phyloP scores from a whole-genome alignment of 305 asterid species.

The Stenogyne calaminthoides region DNA sequence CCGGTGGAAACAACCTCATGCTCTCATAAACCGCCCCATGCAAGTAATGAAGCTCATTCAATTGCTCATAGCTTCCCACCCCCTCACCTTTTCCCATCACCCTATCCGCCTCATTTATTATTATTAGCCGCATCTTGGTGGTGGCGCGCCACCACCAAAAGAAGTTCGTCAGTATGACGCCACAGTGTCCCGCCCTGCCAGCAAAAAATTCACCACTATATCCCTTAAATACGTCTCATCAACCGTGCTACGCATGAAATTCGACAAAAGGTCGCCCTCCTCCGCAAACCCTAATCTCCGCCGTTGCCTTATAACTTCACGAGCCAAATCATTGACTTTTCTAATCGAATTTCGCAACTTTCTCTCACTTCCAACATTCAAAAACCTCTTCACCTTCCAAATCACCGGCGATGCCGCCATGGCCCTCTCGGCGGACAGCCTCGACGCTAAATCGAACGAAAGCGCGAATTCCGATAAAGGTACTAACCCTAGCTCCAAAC shows the following conservation, averaged over 20 bases:
- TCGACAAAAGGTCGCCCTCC: constrained; percentile 55
- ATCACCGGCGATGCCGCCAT: constrained; percentile 47
- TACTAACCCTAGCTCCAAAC: constrained; percentile 48
- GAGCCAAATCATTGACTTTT: constrained; percentile 43
- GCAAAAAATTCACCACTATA: constrained; percentile 54
- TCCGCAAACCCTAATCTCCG: constrained; percentile 42
- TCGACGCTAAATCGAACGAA: constrained; percentile 61
- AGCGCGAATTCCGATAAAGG: constrained; percentile 54
- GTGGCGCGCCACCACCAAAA: constrained; percentile 50
- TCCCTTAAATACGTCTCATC: constrained; percentile 62
- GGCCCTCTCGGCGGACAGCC: constrained; percentile 61
- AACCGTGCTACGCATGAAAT: constrained; percentile 45
- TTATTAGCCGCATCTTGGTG: constrained; percentile 44
- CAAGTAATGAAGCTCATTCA: constrained; percentile 49
- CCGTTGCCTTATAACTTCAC: constrained; percentile 51
- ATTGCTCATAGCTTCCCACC: constrained; percentile 34
- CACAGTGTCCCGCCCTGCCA: constrained; percentile 70
- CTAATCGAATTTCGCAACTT: constrained; percentile 44
- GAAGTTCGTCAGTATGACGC: constrained; percentile 65
- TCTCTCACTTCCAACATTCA: constrained; percentile 55
- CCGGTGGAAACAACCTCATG: constrained; percentile 70
- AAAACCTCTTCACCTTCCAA: constrained; percentile 55
- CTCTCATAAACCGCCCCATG: constrained; percentile 61
- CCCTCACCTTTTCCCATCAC: constrained; percentile 35
- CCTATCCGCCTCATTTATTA: constrained; percentile 45